phyloP scores from a whole-genome alignment of 768 basidiomycete species.

The Agaricus blazei region DNA sequence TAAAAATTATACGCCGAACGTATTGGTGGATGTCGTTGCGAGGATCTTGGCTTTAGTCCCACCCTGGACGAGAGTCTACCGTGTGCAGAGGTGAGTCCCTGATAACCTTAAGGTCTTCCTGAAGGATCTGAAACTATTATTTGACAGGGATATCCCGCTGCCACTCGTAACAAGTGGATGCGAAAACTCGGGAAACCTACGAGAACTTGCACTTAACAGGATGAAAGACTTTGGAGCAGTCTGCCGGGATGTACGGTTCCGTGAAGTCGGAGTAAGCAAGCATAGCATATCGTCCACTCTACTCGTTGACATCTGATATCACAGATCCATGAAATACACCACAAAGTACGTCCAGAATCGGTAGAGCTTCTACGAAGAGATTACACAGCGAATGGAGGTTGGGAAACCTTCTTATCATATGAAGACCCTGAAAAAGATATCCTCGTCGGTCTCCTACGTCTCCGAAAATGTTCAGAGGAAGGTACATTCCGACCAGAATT shows the following conservation, averaged over 20 bases:
- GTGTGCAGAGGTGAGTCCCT: slow-evolving; percentile 77
- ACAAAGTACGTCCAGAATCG: slow-evolving; percentile 93
- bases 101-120: background rate
- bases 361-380: slow-evolving; percentile 94
- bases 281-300: slow-evolving; percentile 1
- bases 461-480: slow-evolving; percentile 95
- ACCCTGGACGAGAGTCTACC: slow-evolving; percentile 98
- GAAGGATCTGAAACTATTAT: slow-evolving; percentile 5
- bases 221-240: slow-evolving; percentile 99
- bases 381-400: slow-evolving; percentile 95
- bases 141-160: slow-evolving; percentile 85
- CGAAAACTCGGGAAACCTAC: slow-evolving; percentile 94
- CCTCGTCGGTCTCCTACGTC: slow-evolving; percentile 84
- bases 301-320: background rate
- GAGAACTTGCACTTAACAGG: slow-evolving; percentile 91
- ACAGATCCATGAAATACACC: slow-evolving; percentile 97
- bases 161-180: slow-evolving; percentile 96
- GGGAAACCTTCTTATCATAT: slow-evolving; percentile 99
- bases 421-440: slow-evolving; percentile 98
- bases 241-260: slow-evolving; percentile 94
- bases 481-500: slow-evolving; percentile 96
- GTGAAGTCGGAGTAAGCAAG: slow-evolving; percentile 83
- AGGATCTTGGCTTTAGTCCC: slow-evolving; percentile 94
- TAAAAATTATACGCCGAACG: slow-evolving; percentile 99
- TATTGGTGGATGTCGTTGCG: slow-evolving; percentile 95